Evolutionary conservation across 2,329 filamentous ascomycete genomes (phyloP), one percentile per base, ranked within the genome.

Genomic region (Alternaria atra): DNA sequence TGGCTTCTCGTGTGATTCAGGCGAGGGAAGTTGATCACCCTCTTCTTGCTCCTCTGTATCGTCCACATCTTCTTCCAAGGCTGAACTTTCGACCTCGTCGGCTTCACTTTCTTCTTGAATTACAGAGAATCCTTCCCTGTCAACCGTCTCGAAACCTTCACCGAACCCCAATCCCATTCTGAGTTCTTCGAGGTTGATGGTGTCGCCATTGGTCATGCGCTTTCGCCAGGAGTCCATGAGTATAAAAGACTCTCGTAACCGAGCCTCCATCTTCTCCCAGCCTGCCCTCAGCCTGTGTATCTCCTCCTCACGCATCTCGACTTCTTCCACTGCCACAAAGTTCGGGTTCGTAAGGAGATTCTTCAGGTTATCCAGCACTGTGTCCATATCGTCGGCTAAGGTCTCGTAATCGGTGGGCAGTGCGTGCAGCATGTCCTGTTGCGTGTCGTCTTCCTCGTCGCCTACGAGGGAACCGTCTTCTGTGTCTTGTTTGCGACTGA

Each of bases 151-250:
- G 59, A 82, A 61, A 50, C 80, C 72, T 17, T 90, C 81, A 6
- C 87, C 85, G 39, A 93, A 79, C 0, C 80, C 80, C 37, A 84
- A 73, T 2, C 91, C 90, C 84, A 89, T 87, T 74, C 88, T 89
- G 39, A 85, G 73, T 64, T 84, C 84, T 15, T 84, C 82, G 17
- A 85, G 76, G 69, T 91, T 89, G 66, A 94, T 87, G 0, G 90
- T 87, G 61, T 89, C 86, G 65, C 86, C 89, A 52, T 84, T 85
- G 15, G 87, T 87, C 87, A 97, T 93, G 42, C 92, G 87, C 75
- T 89, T 90, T 62, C 94, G 89, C 94, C 95, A 98, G 34, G 91
- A 89, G 66, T 97, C 92, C 83, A 99, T 97, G 80, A 99, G 88
- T 35, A 88, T 86, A 12, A 98, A 89, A 1, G 95, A 92, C 74